Evolutionary conservation across 108 stramenopile species (phyloP), one percentile per base, ranked within the genome.

Genomic region (Skeletonema menzelii): DNA sequence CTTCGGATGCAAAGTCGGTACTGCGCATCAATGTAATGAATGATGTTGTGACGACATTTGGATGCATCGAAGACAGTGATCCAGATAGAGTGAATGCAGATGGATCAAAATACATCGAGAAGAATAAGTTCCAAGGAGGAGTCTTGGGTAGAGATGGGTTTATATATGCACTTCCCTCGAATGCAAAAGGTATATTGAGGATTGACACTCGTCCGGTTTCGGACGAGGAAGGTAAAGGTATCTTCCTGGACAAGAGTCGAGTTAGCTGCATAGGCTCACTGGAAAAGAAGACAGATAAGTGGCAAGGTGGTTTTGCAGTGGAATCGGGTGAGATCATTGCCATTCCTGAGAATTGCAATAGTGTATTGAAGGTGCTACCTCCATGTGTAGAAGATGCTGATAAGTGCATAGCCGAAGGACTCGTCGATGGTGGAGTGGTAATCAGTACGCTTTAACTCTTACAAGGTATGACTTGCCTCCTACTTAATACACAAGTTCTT

Each of bases 111-210:
- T 42, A 56, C 26, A 62, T 27, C 8, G 80, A 77, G 38, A 91
- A 89, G 68, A 95, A 95, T 35, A 94, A 96, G 69, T 96, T 88
- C 82, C 93, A 96, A 72, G 92, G 92, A 30, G 95, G 88, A 20
- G 72, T 88, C 4, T 35, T 91, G 62, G 84, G 69, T 32, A 62
- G 82, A 11, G 92, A 96, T 70, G 86, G 85, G 34, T 87, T 79
- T 59, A 82, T 96, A 20, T 96, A 93, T 55, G 86, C 84, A 28
- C 86, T 96, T 26, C 92, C 92, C 11, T 82, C 87, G 46, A 77
- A 87, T 64, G 89, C 86, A 27, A 69, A 70, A 27, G 72, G 79
- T 3, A 79, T 93, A 4, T 76, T 89, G 22, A 53, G 90, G 22
- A 92, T 95, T 67, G 84, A 88, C 27, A 84, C 85, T 22, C 69